These are phyloP conservation scores for Xylaria sp. DNA, from an alignment of 495 filamentous ascomycete genomes.

Conservation along the genomic window DNA sequence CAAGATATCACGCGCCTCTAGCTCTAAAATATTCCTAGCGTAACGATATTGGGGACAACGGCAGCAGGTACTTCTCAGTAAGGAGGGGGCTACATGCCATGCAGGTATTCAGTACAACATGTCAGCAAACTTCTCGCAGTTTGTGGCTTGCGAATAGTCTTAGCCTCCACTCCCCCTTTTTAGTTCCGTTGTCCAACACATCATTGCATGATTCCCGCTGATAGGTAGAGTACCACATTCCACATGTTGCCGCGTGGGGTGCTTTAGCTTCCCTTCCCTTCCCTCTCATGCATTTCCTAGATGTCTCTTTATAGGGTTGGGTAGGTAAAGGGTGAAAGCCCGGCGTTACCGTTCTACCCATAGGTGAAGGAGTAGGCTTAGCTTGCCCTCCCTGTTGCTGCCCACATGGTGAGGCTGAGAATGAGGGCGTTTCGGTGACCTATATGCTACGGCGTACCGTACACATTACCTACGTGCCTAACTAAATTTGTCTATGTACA, in stretches of 20 bases:
- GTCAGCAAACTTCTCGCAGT: slow-evolving; percentile 1
- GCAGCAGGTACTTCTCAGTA: slow-evolving; percentile 23
- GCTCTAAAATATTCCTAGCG: not conserved
- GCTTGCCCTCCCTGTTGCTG: slow-evolving; percentile 18
- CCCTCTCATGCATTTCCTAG: slow-evolving; percentile 16
- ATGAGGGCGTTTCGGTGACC: slow-evolving; percentile 28
- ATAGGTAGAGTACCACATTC: not conserved
- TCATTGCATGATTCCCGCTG: slow-evolving; percentile 2
- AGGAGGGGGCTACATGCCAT: slow-evolving; percentile 10
- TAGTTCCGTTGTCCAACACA: not conserved
- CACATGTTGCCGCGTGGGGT: slow-evolving; percentile 25
- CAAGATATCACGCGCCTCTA: not conserved
- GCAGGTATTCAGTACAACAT: slow-evolving; percentile 15
- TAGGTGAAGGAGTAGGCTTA: slow-evolving; percentile 12
- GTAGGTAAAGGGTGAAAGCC: not conserved
- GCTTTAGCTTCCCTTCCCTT: slow-evolving; percentile 3
- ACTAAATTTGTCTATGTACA: not conserved
- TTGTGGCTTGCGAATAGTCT: slow-evolving; percentile 22
- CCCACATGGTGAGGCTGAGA: slow-evolving; percentile 45
- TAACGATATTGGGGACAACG: not conserved
- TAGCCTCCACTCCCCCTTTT: slow-evolving; percentile 10
- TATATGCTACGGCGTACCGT: slow-evolving; percentile 17
- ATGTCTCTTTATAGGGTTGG: not conserved
- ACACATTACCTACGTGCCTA: slow-evolving; percentile 1
- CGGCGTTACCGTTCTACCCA: not conserved